Evolutionary conservation across 2,329 filamentous ascomycete species (phyloP).

Genomic region (Curvularia sp.): DNA sequence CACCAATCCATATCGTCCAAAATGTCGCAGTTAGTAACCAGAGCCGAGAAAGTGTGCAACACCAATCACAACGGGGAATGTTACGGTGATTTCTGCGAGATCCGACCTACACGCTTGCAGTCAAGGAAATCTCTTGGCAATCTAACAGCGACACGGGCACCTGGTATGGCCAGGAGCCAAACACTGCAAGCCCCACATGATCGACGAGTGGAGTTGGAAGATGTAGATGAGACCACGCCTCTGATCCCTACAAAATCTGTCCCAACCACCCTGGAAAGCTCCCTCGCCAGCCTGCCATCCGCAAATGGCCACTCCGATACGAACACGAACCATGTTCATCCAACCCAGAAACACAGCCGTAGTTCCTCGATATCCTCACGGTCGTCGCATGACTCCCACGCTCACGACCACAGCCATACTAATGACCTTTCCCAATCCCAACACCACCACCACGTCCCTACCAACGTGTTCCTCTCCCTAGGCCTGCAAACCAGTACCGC

Average conservation of each 20-base stretch:
- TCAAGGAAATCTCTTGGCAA: slow-evolving; percentile 29
- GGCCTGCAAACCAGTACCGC: slow-evolving; percentile 96
- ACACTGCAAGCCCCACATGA: slow-evolving; percentile 37
- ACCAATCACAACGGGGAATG: slow-evolving; percentile 65
- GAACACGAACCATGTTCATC: slow-evolving; percentile 7
- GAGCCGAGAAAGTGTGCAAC: slow-evolving; percentile 58
- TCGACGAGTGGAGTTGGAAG: slow-evolving; percentile 40
- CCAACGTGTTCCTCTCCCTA: slow-evolving; percentile 91
- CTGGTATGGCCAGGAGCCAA: slow-evolving; percentile 32
- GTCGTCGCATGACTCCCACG: slow-evolving; percentile 8
- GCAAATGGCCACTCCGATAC: slow-evolving; percentile 17
- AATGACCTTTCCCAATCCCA: slow-evolving; percentile 53
- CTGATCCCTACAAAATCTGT: slow-evolving; percentile 34
- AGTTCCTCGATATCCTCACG: slow-evolving; percentile 21
- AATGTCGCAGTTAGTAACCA: slow-evolving; percentile 59
- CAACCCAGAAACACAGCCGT: slow-evolving; percentile 24
- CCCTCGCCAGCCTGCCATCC: slow-evolving; percentile 25
- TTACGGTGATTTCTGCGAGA: slow-evolving; percentile 61
- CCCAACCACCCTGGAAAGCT: slow-evolving; percentile 34
- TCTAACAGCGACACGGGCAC: slow-evolving; percentile 23
- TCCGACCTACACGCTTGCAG: slow-evolving; percentile 41
- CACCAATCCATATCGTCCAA: slow-evolving; percentile 51
- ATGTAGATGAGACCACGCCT: slow-evolving; percentile 36
- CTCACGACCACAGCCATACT: slow-evolving; percentile 12
- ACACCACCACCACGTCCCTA: slow-evolving; percentile 94